A percentile compares a stretch with the other conserved stretches of the same genome.
Conservation (phyloP, 2,329 filamentous ascomycete genomes). For the Colletotrichum limetticola region DNA sequence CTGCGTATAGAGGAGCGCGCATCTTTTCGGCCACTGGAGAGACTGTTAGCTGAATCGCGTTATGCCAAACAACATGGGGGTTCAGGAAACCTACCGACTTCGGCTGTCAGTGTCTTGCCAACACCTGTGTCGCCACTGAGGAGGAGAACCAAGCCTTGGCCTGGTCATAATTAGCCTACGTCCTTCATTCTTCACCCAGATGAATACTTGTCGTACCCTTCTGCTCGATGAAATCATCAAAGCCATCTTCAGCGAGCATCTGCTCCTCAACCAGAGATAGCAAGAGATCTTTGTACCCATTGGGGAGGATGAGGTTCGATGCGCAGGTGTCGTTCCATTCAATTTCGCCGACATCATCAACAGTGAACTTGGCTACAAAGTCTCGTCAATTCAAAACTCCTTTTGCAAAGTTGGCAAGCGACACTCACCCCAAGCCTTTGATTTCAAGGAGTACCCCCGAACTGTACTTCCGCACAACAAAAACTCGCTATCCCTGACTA, state of each 20-base stretch:
- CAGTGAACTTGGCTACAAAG: neutral
- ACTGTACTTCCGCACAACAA: neutral
- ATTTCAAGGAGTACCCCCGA: neutral
- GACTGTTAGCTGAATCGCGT: constrained; percentile 42
- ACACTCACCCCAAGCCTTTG: neutral
- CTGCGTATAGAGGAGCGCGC: neutral
- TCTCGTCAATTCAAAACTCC: neutral
- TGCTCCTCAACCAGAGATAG: neutral
- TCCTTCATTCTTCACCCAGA: neutral
- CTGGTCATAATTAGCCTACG: neutral
- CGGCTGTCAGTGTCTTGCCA: constrained; percentile 31
- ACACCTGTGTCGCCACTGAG: constrained; percentile 28
- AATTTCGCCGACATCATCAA: neutral
- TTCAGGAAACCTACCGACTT: neutral
- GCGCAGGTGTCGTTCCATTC: neutral
- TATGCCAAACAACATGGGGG: neutral
- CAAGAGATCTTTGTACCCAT: neutral
- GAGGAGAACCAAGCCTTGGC: constrained; percentile 17
- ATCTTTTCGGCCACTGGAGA: constrained; percentile 38
- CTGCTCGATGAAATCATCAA: neutral
- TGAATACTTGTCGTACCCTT: neutral
- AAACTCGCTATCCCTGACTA: neutral
- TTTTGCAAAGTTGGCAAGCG: neutral
- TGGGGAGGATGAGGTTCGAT: neutral
- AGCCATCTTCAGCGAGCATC: neutral